Percentiles rank a stretch among this genome's conserved stretches.
Evolutionary conservation across 2,329 filamentous ascomycete genomes (phyloP).

Genomic region (Neonectria punicea): DNA sequence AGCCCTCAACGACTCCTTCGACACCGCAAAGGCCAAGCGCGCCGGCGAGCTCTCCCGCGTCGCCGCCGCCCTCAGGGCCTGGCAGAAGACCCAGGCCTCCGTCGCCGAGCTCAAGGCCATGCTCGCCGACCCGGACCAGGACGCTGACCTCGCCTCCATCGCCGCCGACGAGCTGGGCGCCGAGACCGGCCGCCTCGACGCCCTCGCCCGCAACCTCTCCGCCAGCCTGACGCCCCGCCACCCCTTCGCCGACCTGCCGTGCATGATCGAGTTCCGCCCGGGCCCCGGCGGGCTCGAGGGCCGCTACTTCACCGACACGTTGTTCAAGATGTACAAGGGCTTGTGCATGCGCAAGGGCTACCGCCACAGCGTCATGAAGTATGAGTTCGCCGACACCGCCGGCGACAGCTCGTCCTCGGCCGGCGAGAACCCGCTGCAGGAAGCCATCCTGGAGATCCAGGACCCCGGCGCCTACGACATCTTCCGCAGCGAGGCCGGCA

Average conservation of each 20-base stretch:
- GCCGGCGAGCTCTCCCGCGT: conserved; percentile 70
- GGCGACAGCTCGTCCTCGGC: conserved; percentile 62
- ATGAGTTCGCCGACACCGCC: conserved; percentile 77
- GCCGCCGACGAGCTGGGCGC: conserved; percentile 83
- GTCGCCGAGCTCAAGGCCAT: conserved; percentile 65
- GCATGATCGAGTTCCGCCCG: conserved; percentile 90
- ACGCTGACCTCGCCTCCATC: conserved; percentile 79
- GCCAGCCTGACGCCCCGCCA: conserved; percentile 85
- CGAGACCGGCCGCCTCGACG: conserved; percentile 70
- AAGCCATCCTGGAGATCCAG: conserved; percentile 88
- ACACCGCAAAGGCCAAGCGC: conserved; percentile 66
- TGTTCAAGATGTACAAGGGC: conserved; percentile 89
- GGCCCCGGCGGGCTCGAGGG: conserved; percentile 94
- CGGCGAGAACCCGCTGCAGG: conserved; percentile 77
- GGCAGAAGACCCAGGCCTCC: conserved; percentile 64
- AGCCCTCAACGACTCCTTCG: conserved; percentile 64
- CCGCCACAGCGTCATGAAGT: conserved; percentile 77
- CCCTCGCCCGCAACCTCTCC: conserved; percentile 75
- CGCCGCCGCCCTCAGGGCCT: conserved; percentile 66
- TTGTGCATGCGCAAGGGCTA: conserved; percentile 79
- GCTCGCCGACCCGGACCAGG: conserved; percentile 57
- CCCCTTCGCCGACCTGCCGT: conserved; percentile 89
- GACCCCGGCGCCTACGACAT: conserved; percentile 81
- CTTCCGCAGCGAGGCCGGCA: conserved; percentile 88
- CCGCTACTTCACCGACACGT: conserved; percentile 85